Conservation (phyloP, 2,329 filamentous ascomycete genomes). For the Elsinoe perseae region DNA sequence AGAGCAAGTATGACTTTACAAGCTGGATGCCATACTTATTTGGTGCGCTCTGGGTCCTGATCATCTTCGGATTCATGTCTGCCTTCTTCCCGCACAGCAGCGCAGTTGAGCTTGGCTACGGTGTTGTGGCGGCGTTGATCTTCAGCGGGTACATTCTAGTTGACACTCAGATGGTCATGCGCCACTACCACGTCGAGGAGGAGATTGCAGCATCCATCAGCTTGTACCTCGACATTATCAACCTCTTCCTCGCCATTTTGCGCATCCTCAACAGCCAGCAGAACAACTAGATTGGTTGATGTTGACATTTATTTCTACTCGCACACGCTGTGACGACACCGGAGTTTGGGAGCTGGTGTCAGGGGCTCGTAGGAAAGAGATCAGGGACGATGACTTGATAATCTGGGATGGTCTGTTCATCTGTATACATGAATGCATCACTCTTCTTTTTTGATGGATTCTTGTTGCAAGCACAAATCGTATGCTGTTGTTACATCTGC, state of each 20-base stretch:
- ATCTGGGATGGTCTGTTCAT: not conserved
- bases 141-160: constrained; percentile 94
- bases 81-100: constrained; percentile 79
- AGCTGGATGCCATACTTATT: constrained; percentile 95
- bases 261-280: constrained; percentile 93
- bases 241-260: constrained; percentile 91
- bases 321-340: not conserved
- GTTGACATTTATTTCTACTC: not conserved
- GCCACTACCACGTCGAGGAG: constrained; percentile 95
- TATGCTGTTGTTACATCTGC: no score
- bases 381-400: not conserved
- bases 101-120: constrained; percentile 78
- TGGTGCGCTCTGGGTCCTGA: constrained; percentile 77
- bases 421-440: not conserved
- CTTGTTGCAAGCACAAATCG: no score
- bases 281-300: constrained; percentile 59
- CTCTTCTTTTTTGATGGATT: no score
- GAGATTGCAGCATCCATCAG: constrained; percentile 88
- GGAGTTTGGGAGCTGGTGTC: constrained; percentile 5
- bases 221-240: constrained; percentile 92
- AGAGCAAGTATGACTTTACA: constrained; percentile 97
- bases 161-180: constrained; percentile 91
- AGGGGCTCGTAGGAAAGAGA: not conserved
- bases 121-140: constrained; percentile 70
- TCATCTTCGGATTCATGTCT: constrained; percentile 89